Percentiles rank a stretch among this genome's conserved stretches.
Conservation (phyloP, 345 rosid genomes). For the Durio zibethinus region DNA sequence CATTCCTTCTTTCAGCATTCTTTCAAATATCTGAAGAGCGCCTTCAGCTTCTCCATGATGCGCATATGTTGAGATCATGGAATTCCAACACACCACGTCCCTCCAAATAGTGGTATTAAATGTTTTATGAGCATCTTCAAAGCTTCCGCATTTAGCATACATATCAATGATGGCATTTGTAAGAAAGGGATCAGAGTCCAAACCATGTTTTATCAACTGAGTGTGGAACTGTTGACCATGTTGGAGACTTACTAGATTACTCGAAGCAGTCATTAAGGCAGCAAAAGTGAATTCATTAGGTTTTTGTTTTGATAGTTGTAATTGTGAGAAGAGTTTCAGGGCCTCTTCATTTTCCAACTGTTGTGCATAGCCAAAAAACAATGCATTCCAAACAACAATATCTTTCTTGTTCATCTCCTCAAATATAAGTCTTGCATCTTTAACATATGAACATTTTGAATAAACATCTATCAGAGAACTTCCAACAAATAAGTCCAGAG, state of each 20-base stretch:
- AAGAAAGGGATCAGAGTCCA: constrained; percentile 48
- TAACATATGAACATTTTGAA: constrained; percentile 50
- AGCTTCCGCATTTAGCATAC: constrained; percentile 80
- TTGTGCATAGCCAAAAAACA: constrained; percentile 64
- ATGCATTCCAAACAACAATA: constrained; percentile 75
- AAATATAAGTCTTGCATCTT: constrained; percentile 60
- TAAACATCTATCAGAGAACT: constrained; percentile 68
- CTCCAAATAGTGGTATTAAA: constrained; percentile 37
- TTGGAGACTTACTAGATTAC: constrained; percentile 61
- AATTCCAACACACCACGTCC: constrained; percentile 69
- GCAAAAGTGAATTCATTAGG: constrained; percentile 65
- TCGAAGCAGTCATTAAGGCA: constrained; percentile 56
- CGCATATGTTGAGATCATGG: constrained; percentile 62
- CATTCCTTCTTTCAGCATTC: constrained; percentile 51
- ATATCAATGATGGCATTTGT: constrained; percentile 63
- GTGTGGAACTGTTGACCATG: constrained; percentile 64
- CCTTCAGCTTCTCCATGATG: constrained; percentile 63
- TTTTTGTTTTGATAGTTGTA: constrained; percentile 44
- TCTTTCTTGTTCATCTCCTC: constrained; percentile 62
- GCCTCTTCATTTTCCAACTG: constrained; percentile 62
- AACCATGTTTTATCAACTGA: constrained; percentile 44
- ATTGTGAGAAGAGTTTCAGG: constrained; percentile 44
- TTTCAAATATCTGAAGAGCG: constrained; percentile 51
- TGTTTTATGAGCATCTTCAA: constrained; percentile 49
- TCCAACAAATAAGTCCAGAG: constrained; percentile 43